Conservation (phyloP, 345 rosid species). For the Citrus hindsii region DNA sequence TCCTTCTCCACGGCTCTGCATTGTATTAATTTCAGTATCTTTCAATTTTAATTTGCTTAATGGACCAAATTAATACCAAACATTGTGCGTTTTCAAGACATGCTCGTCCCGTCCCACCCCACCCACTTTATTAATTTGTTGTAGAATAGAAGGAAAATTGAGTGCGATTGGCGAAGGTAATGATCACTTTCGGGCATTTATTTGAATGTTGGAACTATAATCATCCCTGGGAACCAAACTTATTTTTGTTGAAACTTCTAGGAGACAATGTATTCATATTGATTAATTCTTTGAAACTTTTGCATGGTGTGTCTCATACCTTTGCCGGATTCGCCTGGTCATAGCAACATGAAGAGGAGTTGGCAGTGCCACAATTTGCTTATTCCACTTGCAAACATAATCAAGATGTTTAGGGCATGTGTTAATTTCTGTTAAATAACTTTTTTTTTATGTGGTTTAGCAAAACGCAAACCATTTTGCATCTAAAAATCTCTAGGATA, state of each 20-base stretch:
- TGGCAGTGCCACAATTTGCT: not conserved
- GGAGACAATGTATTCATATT: not conserved
- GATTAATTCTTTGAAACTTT: not conserved
- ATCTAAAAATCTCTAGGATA: too few species aligned
- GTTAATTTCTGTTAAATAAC: not conserved
- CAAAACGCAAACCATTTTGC: too few species aligned
- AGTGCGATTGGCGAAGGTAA: not conserved
- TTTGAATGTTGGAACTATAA: not conserved
- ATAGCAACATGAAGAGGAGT: not conserved
- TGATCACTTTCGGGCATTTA: not conserved
- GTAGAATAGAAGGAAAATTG: not conserved
- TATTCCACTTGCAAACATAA: not conserved
- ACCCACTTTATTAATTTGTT: constrained; percentile 10
- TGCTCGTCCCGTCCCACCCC: constrained; percentile 15
- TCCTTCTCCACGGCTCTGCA: not conserved
- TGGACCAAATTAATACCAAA: not conserved
- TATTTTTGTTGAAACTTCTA: not conserved
- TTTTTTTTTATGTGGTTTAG: not conserved
- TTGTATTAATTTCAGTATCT: not conserved
- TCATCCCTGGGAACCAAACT: too few species aligned
- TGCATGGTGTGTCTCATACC: not conserved
- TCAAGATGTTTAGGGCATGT: not conserved
- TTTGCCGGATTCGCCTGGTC: not conserved
- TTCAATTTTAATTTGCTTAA: not conserved
- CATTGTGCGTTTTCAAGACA: constrained; percentile 8